Percentiles rank a stretch among this genome's conserved stretches.
Evolutionary conservation across 805 yeast genomes (phyloP).

Genomic region (Myxozyma lipomycoides): DNA sequence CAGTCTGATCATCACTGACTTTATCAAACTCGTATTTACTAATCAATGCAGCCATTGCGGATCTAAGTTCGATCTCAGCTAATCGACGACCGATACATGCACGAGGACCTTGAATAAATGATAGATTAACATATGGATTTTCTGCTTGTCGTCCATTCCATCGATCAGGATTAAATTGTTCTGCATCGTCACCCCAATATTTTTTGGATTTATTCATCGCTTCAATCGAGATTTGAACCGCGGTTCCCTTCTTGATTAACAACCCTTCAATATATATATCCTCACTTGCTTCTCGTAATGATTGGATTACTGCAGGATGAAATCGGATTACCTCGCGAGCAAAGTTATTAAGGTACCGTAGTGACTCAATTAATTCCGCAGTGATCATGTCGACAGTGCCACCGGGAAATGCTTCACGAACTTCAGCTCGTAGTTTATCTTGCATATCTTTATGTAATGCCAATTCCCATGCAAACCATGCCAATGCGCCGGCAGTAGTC

Average conservation of each 20-base stretch:
- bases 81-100: constrained; percentile 18
- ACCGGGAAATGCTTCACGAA: constrained; percentile 18
- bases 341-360: constrained; percentile 14
- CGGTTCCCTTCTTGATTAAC: constrained; percentile 14
- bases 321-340: constrained; percentile 11
- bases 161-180: constrained; percentile 22
- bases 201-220: constrained; percentile 6
- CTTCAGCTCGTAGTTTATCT: constrained; percentile 14
- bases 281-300: constrained; percentile 17
- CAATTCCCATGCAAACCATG: constrained; percentile 8
- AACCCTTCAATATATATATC: constrained; percentile 8
- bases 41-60: constrained; percentile 9
- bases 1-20: constrained; percentile 8
- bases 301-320: constrained; percentile 15
- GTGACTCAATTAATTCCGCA: constrained; percentile 13
- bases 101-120: constrained; percentile 20
- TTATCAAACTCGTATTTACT: constrained; percentile 14
- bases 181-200: constrained; percentile 26
- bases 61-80: constrained; percentile 21
- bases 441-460: constrained; percentile 14
- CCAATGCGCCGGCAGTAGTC: constrained; percentile 15
- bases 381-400: constrained; percentile 7
- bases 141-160: constrained; percentile 20
- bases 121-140: constrained; percentile 12
- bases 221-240: constrained; percentile 9